Percentiles rank a stretch among this genome's conserved stretches.
phyloP scores from a whole-genome alignment of 495 filamentous ascomycete species.

The Amniculicola lignicola region DNA sequence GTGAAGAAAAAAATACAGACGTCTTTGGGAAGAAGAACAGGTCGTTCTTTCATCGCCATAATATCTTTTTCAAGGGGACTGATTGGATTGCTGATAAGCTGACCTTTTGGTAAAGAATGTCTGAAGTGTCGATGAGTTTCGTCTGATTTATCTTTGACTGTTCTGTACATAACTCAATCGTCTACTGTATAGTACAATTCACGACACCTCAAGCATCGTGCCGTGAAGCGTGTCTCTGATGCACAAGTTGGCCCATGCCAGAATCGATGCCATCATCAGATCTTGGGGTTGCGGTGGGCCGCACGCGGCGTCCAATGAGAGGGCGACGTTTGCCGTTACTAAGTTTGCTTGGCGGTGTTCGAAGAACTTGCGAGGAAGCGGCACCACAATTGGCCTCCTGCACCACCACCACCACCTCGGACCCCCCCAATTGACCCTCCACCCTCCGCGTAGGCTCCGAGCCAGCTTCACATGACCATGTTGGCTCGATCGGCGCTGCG shows the following conservation, averaged over 20 bases:
- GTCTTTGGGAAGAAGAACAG: conserved; percentile 77
- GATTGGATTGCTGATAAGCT: conserved; percentile 23
- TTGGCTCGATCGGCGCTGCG: conserved; percentile 81
- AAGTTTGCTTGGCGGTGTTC: conserved; percentile 5
- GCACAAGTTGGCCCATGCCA: not conserved
- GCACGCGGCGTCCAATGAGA: conserved; percentile 7
- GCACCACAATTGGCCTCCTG: conserved; percentile 9
- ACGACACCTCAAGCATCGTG: not conserved
- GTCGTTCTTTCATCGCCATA: conserved; percentile 65
- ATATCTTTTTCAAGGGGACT: conserved; percentile 62
- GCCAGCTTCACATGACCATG: conserved; percentile 56
- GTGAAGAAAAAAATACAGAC: conserved; percentile 52
- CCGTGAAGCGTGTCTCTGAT: not conserved
- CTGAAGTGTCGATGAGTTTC: not conserved
- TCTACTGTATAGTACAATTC: too few relatives aligned
- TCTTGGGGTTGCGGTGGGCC: not conserved
- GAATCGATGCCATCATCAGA: conserved; percentile 16
- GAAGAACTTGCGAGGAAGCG: conserved; percentile 12
- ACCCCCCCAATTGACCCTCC: conserved; percentile 32
- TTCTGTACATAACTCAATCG: too few relatives aligned
- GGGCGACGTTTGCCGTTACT: not conserved
- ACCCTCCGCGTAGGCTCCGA: conserved; percentile 21
- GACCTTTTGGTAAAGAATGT: conserved; percentile 24
- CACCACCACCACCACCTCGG: conserved; percentile 24
- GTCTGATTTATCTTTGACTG: too few relatives aligned